Evolutionary conservation across 306 rosid species (phyloP), one percentile per base, ranked within the genome.

Genomic region (Rosa lucieae): DNA sequence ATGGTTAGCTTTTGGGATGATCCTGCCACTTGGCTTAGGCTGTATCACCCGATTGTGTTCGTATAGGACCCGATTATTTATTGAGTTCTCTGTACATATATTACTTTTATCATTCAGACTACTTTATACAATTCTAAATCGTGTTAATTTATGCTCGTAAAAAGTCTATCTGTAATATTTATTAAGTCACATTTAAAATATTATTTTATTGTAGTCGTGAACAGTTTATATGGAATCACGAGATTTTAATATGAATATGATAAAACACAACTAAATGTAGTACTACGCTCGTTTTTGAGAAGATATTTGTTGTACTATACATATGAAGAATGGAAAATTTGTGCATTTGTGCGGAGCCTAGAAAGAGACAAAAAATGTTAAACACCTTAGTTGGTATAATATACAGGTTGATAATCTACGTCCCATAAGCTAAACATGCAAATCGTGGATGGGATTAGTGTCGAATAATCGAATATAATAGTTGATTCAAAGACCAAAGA

Each of bases 351-450:
- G 47, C 5, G 2, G 47, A 44, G 47, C 11, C 47, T 8, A 44
- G 46, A 8, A 43, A 43, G 1, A 43, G 47, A 44, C 47, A 44
- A 44, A 44, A 44, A 44, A 44, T 1, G 43, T 17, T 47, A 9
- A 67, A 42, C 40, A 9, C 39, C 37, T 43, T 8, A 43, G 21
- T 7, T 55, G 8, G 15, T 21, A 44, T 29, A 9, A n/a, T 0
- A 3, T 48, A 18, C n/a, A 68, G 11, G 43, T 17, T 20, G 59
- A 29, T 49, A 63, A 70, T 32, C 11, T 10, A 3, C 20, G 21
- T 21, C 77, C 47, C 77, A 17, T 35, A 65, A 77, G 46, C 66
- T 76, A 78, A 66, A 67, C 82, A 80, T 80, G 82, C 74, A 72
- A 80, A 75, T 59, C 67, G 74, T 62, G 80, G 74, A 61, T 6